Percentiles rank a stretch among this genome's conserved stretches.
Conservation (phyloP, 2,329 filamentous ascomycete genomes). For the Metarhizium brunneum region DNA sequence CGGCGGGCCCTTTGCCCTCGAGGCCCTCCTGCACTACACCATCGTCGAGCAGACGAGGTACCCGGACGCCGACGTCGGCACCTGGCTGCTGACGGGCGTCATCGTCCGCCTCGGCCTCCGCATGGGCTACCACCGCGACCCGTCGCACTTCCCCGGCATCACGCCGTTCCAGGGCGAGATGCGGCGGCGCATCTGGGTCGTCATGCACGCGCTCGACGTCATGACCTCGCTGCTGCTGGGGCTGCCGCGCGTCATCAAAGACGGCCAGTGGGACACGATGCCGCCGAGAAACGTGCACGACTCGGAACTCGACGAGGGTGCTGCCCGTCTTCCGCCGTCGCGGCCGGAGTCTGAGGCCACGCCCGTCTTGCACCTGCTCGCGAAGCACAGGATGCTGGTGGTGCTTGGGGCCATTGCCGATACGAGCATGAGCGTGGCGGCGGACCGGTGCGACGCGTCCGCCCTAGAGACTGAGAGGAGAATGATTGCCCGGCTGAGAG, state of each 20-base stretch:
- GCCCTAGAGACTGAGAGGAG: background rate
- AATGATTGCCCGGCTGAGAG: background rate
- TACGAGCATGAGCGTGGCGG: background rate
- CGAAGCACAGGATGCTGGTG: conserved; percentile 15
- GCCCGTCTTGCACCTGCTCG: conserved; percentile 9
- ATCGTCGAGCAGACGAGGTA: conserved; percentile 19
- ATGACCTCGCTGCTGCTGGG: conserved; percentile 35
- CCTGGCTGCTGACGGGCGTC: conserved; percentile 25
- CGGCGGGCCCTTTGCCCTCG: conserved; percentile 30
- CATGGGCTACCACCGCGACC: conserved; percentile 36
- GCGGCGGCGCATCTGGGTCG: conserved; percentile 33
- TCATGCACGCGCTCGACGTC: conserved; percentile 30
- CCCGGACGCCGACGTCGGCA: conserved; percentile 21
- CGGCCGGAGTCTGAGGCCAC: conserved; percentile 20
- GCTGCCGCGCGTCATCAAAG: conserved; percentile 32
- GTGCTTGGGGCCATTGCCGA: conserved; percentile 13
- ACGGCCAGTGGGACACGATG: conserved; percentile 29
- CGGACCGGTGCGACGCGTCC: background rate
- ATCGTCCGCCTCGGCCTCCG: conserved; percentile 25
- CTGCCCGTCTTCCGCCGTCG: conserved; percentile 24
- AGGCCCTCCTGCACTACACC: conserved; percentile 27
- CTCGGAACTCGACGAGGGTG: conserved; percentile 27
- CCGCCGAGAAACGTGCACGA: conserved; percentile 35
- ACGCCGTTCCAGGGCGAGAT: conserved; percentile 33
- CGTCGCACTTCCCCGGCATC: conserved; percentile 29